phyloP scores from a whole-genome alignment of 108 stramenopile species.

The Nitzschia sp. region DNA sequence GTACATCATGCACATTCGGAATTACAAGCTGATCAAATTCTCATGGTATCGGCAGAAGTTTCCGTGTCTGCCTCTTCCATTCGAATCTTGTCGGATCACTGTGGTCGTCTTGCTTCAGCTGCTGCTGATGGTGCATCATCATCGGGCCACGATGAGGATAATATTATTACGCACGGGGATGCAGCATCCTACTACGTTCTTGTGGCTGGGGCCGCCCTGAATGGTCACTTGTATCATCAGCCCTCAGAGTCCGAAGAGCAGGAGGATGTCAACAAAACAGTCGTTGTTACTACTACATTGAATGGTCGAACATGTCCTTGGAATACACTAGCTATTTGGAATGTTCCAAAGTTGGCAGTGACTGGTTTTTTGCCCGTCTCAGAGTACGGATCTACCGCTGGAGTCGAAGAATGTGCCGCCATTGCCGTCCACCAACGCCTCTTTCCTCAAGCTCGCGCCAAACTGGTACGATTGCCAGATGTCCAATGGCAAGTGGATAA shows the following conservation, averaged over 20 bases:
- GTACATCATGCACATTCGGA: constrained; percentile 44
- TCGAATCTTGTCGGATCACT: constrained; percentile 39
- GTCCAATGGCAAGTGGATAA: constrained; percentile 62
- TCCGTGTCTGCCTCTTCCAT: constrained; percentile 37
- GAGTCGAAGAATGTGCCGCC: constrained; percentile 88
- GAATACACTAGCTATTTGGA: constrained; percentile 95
- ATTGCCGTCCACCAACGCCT: constrained; percentile 77
- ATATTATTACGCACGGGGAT: constrained; percentile 10
- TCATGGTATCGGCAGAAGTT: constrained; percentile 86
- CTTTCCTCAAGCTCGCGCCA: constrained; percentile 54
- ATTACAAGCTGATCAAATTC: constrained; percentile 33
- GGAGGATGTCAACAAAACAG: too few species aligned
- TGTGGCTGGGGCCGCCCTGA: constrained; percentile 88
- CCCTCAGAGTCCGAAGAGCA: constrained; percentile 6
- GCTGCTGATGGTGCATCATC: too few species aligned
- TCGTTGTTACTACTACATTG: constrained; percentile 24
- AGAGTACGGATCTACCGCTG: constrained; percentile 30
- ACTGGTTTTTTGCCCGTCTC: constrained; percentile 82
- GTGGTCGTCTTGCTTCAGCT: too few species aligned
- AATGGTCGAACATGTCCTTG: constrained; percentile 78
- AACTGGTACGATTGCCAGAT: constrained; percentile 55
- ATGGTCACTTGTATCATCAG: constrained; percentile 77
- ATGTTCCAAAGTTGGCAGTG: constrained; percentile 72
- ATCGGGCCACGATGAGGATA: not conserved
- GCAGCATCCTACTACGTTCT: constrained; percentile 57